Percentiles rank a stretch among this genome's conserved stretches.
These are phyloP conservation scores for Echinosophora koreensis DNA, from an alignment of 306 rosid genomes.

Conservation along the genomic window DNA sequence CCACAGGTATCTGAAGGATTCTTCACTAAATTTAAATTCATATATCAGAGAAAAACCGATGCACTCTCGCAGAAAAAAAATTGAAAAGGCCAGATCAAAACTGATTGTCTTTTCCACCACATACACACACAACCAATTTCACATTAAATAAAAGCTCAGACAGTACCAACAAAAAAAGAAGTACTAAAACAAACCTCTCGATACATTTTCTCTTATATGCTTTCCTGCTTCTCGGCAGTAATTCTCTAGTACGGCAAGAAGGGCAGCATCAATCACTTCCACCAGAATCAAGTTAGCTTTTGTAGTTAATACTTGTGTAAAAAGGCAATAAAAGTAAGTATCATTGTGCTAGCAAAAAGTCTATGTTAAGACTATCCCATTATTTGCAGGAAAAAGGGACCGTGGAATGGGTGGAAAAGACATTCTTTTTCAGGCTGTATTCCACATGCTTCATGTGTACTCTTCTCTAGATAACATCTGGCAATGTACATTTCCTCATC, in stretches of 20 bases:
- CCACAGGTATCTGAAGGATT: neutral
- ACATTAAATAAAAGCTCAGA: conserved; percentile 7
- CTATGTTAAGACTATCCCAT: conserved; percentile 7
- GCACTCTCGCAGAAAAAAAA: neutral
- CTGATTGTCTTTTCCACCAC: conserved; percentile 7
- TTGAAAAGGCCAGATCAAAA: conserved; percentile 10
- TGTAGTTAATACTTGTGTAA: conserved; percentile 32
- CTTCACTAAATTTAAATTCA: conserved; percentile 37
- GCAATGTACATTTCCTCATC: conserved; percentile 99
- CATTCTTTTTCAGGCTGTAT: conserved; percentile 82
- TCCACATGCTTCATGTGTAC: conserved; percentile 94
- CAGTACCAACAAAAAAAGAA: conserved; percentile 23
- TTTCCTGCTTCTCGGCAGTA: conserved; percentile 96
- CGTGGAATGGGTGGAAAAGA: conserved; percentile 31
- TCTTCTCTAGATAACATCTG: conserved; percentile 93
- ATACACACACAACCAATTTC: neutral
- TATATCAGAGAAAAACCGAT: conserved; percentile 1
- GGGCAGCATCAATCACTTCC: conserved; percentile 85
- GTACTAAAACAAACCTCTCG: conserved; percentile 74
- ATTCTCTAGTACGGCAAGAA: conserved; percentile 84
- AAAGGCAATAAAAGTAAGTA: conserved; percentile 19
- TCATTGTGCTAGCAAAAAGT: conserved; percentile 25
- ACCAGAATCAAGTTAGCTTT: conserved; percentile 62
- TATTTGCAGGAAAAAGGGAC: conserved; percentile 30
- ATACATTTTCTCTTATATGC: too few relatives aligned